A percentile compares a stretch with the other conserved stretches of the same genome.
These are phyloP conservation scores for Xylaria sp. DNA, from an alignment of 2,329 filamentous ascomycete genomes.

Conservation along the genomic window DNA sequence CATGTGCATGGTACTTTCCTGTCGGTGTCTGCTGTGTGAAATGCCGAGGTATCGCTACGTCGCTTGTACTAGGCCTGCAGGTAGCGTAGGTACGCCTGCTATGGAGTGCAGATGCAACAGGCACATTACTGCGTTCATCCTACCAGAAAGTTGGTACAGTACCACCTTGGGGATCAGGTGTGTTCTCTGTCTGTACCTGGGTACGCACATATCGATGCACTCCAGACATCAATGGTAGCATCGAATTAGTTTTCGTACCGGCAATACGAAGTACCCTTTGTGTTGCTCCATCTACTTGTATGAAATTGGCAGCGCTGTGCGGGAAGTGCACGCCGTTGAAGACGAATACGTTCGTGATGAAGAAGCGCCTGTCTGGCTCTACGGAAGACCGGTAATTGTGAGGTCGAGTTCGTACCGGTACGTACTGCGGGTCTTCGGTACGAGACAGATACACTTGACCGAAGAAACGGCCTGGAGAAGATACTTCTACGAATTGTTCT, in stretches of 20 bases:
- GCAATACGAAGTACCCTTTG: too few species aligned
- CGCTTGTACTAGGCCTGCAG: background rate
- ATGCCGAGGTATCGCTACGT: background rate
- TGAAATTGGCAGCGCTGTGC: too few species aligned
- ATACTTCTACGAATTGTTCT: too few species aligned
- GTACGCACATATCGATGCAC: background rate
- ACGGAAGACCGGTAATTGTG: too few species aligned
- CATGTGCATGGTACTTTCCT: background rate
- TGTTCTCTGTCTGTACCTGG: background rate
- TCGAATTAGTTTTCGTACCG: too few species aligned
- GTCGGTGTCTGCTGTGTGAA: background rate
- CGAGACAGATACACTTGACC: too few species aligned
- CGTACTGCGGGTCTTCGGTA: too few species aligned
- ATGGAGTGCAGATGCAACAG: background rate
- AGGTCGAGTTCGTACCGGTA: too few species aligned
- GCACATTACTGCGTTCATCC: background rate
- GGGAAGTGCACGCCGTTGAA: background rate
- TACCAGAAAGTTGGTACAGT: background rate
- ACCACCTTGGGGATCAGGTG: background rate
- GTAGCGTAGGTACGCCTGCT: background rate
- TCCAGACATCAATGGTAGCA: background rate
- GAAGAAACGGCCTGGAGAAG: too few species aligned
- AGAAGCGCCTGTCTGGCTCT: too few species aligned
- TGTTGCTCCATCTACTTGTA: too few species aligned
- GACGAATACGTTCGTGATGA: background rate